Evolutionary conservation across 306 rosid genomes (phyloP), one percentile per base, ranked within the genome.

Genomic region (Abrus precatorius): DNA sequence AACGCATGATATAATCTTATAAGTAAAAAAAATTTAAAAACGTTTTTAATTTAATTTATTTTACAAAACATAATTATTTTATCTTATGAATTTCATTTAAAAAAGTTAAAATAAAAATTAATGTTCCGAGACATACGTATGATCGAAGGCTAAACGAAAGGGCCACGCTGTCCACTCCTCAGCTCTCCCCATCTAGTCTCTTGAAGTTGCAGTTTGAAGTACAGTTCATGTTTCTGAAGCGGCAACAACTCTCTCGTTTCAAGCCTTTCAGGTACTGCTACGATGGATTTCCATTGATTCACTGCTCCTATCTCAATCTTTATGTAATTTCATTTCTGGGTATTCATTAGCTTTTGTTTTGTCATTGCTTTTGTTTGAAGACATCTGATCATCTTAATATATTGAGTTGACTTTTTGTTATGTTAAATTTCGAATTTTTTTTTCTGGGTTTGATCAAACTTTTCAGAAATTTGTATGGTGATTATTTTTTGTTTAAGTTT

Each of bases 241-340:
- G 55, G 40, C 82, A 56, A 43, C 29, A 68, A 14, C 38, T 11
- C 59, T 45, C 48, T 53, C 68, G 7, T 41, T 54, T 67, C 65
- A 54, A 69, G 82, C 68, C 4, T 41, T 54, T 67, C 65, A 54
- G 75, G 82, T 78, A 78, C 13, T 32, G 9, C 20, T 76, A 53
- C 40, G 0, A 50, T n/a, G 4, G 33, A 13, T 50, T 64, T 66
- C 32, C 30, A 54, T 77, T 59, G 8, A 0, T 9, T 14, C 40
- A 50, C 7, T 43, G 4, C 49, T 50, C 45, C 27, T 1, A 9
- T 72, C 65, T 63, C 10, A 53, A 10, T 40, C 54, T n/a, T 54
- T n/a, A 43, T 55, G 67, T 30, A 1, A 7, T 56, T 67, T 32
- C 45, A 13, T 41, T 66, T 67, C 44, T 53, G 7, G 54, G 1